phyloP scores from a whole-genome alignment of 139 green algal species.

The Coelastrella sp. region DNA sequence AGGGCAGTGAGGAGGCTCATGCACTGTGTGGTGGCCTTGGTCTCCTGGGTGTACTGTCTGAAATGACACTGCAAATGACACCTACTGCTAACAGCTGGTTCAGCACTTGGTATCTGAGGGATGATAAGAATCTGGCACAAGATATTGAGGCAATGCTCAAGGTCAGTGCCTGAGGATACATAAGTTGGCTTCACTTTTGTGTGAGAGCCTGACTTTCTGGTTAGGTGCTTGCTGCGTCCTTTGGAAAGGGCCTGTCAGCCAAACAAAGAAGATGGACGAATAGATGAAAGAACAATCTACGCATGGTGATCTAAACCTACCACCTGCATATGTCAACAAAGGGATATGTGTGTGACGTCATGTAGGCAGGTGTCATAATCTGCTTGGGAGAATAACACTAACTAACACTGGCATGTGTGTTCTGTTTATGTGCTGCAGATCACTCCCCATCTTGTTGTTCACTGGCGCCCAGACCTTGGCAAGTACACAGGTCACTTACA shows the following conservation, averaged over 20 bases:
- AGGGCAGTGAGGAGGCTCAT: constrained; percentile 20
- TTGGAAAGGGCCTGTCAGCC: background rate
- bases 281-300: too few relatives aligned
- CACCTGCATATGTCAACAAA: too few relatives aligned
- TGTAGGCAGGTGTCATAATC: too few relatives aligned
- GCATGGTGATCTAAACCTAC: too few relatives aligned
- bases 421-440: background rate
- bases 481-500: constrained; percentile 45
- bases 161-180: background rate
- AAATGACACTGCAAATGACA: constrained; percentile 46
- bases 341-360: too few relatives aligned
- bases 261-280: too few relatives aligned
- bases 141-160: constrained; percentile 44
- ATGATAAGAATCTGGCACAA: constrained; percentile 32
- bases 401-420: background rate
- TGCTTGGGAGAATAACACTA: too few relatives aligned
- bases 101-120: constrained; percentile 35
- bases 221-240: background rate
- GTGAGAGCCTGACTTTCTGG: too few relatives aligned
- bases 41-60: constrained; percentile 35
- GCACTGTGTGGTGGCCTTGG: constrained; percentile 41
- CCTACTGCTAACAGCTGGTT: constrained; percentile 12
- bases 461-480: constrained; percentile 39
- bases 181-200: too few relatives aligned
- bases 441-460: constrained; percentile 27